phyloP scores from a whole-genome alignment of 2,329 filamentous ascomycete species.

The Biscogniauxia sp. region DNA sequence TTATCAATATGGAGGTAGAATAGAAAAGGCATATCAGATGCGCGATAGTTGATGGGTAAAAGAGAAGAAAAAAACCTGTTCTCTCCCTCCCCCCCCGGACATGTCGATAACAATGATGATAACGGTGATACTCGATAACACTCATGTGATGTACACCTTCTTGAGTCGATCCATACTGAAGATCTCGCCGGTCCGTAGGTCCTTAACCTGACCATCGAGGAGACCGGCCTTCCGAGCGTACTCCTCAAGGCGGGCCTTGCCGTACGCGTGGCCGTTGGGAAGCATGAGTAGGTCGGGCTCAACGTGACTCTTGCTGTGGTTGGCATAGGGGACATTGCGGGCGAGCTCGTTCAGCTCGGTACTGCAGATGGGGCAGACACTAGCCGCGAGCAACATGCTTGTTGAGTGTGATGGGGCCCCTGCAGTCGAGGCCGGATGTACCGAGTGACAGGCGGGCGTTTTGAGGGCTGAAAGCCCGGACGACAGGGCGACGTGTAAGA shows the following conservation, averaged over 20 bases:
- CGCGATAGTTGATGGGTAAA: background rate
- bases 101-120: background rate
- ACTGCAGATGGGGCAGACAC: conserved; percentile 92
- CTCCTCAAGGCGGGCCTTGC: conserved; percentile 68
- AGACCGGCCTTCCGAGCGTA: conserved; percentile 80
- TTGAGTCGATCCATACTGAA: conserved; percentile 63
- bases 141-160: conserved; percentile 86
- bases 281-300: conserved; percentile 83
- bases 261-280: conserved; percentile 85
- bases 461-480: conserved; percentile 93
- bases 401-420: conserved; percentile 37
- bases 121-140: background rate
- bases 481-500: conserved; percentile 86
- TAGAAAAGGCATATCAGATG: background rate
- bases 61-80: background rate
- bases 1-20: background rate
- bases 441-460: conserved; percentile 86
- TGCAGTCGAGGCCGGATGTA: conserved; percentile 27
- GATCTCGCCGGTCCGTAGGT: conserved; percentile 72
- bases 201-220: conserved; percentile 64
- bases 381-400: conserved; percentile 57
- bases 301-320: conserved; percentile 91
- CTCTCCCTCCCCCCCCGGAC: background rate
- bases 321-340: conserved; percentile 84
- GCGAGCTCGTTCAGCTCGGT: conserved; percentile 93